These are phyloP conservation scores for Epichloe scottii DNA, from an alignment of 2,329 filamentous ascomycete genomes.

Conservation along the genomic window DNA sequence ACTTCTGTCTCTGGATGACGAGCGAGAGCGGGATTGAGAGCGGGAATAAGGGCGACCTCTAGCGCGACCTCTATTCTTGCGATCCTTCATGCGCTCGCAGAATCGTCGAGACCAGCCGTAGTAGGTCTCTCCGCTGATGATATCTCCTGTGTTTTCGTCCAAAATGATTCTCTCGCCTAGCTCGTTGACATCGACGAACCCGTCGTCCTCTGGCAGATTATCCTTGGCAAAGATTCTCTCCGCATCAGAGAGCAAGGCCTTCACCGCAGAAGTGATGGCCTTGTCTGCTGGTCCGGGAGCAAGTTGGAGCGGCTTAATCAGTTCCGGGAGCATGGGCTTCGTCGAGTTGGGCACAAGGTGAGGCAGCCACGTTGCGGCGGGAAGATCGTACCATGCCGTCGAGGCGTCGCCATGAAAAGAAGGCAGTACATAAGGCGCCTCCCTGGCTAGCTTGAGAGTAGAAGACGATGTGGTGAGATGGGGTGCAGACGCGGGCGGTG, in stretches of 20 bases:
- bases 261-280: conserved; percentile 54
- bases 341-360: conserved; percentile 66
- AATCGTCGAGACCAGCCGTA: conserved; percentile 80
- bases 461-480: conserved; percentile 9
- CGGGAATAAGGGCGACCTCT: conserved; percentile 23
- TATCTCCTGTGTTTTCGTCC: conserved; percentile 54
- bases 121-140: conserved; percentile 59
- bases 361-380: conserved; percentile 69
- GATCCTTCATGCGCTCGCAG: conserved; percentile 66
- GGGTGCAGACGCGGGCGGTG: conserved; percentile 11
- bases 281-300: conserved; percentile 55
- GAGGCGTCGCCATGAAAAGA: conserved; percentile 63
- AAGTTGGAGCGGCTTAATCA: conserved; percentile 61
- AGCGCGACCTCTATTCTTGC: conserved; percentile 19
- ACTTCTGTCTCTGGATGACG: conserved; percentile 12
- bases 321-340: conserved; percentile 56
- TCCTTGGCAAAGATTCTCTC: conserved; percentile 53
- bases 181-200: conserved; percentile 55
- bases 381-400: conserved; percentile 68
- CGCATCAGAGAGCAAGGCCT: conserved; percentile 55
- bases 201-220: conserved; percentile 33
- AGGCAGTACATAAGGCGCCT: conserved; percentile 58
- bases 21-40: conserved; percentile 17
- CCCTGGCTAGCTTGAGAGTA: conserved; percentile 33
- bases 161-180: conserved; percentile 57